Evolutionary conservation across 768 basidiomycete genomes (phyloP).

Genomic region (Krasilnikovozyma curviuscula): DNA sequence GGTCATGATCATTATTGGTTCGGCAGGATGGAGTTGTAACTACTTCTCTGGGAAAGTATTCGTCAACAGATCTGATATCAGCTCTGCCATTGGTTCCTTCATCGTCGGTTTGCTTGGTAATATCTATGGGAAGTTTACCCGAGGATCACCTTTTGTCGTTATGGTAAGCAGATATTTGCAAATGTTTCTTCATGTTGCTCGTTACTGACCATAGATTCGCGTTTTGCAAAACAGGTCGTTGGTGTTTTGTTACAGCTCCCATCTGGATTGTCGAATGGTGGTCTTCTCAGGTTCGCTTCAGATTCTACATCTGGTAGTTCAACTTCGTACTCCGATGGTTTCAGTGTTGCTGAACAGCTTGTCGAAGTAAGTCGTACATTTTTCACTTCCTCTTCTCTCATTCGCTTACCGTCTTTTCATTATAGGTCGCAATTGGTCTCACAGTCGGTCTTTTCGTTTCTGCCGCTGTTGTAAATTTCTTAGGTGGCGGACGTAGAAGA

Average conservation of each 20-base stretch:
- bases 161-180: slow-evolving; percentile 34
- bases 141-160: slow-evolving; percentile 52
- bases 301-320: slow-evolving; percentile 15
- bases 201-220: background rate
- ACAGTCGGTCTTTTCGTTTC: slow-evolving; percentile 61
- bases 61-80: slow-evolving; percentile 51
- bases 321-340: slow-evolving; percentile 45
- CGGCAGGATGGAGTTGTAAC: slow-evolving; percentile 56
- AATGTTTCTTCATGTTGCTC: background rate
- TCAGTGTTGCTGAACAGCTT: slow-evolving; percentile 54
- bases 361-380: slow-evolving; percentile 29
- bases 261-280: slow-evolving; percentile 59
- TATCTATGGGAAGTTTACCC: slow-evolving; percentile 52
- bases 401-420: background rate
- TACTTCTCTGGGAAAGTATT: slow-evolving; percentile 44
- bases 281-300: slow-evolving; percentile 36
- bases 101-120: slow-evolving; percentile 64
- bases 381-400: background rate
- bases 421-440: slow-evolving; percentile 24
- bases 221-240: slow-evolving; percentile 33
- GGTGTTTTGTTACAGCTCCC: slow-evolving; percentile 73
- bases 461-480: slow-evolving; percentile 28
- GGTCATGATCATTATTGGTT: slow-evolving; percentile 38
- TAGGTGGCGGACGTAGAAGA: slow-evolving; percentile 27
- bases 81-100: slow-evolving; percentile 46